Evolutionary conservation across 176 grass and related monocot species (phyloP).

Genomic region (Ensete ventricosum): DNA sequence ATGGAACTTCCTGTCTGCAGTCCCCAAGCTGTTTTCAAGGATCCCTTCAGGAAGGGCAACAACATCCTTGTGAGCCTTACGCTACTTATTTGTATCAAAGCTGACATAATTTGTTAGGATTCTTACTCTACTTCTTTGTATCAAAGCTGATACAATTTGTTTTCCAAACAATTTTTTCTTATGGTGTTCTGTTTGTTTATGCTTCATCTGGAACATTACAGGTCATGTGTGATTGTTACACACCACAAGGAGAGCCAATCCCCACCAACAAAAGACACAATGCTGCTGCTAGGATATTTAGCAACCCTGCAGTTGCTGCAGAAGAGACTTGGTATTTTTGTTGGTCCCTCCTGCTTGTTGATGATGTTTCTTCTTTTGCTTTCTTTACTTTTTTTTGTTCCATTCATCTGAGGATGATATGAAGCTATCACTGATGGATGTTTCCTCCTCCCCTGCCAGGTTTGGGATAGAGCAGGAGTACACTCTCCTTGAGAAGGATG

Average conservation of each 20-base stretch:
- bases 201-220: conserved; percentile 20
- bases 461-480: conserved; percentile 19
- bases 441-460: not conserved
- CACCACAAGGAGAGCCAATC: conserved; percentile 68
- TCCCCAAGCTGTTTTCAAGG: conserved; percentile 94
- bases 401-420: not conserved
- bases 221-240: conserved; percentile 98
- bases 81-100: not conserved
- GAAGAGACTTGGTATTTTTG: conserved; percentile 76
- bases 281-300: conserved; percentile 76
- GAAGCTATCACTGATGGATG: not conserved
- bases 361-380: not conserved
- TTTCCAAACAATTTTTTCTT: no score
- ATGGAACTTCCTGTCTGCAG: conserved; percentile 22
- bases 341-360: not conserved
- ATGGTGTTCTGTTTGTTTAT: not conserved
- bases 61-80: conserved; percentile 71
- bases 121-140: no score
- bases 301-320: conserved; percentile 44
- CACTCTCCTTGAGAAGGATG: conserved; percentile 14
- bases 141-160: no score
- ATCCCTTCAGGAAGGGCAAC: conserved; percentile 89
- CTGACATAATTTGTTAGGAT: not conserved
- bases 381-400: not conserved
- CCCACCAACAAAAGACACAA: conserved; percentile 80